Base-by-base conservation (phyloP, 495 filamentous ascomycete species). In the Cenococcum geophilum region DNA sequence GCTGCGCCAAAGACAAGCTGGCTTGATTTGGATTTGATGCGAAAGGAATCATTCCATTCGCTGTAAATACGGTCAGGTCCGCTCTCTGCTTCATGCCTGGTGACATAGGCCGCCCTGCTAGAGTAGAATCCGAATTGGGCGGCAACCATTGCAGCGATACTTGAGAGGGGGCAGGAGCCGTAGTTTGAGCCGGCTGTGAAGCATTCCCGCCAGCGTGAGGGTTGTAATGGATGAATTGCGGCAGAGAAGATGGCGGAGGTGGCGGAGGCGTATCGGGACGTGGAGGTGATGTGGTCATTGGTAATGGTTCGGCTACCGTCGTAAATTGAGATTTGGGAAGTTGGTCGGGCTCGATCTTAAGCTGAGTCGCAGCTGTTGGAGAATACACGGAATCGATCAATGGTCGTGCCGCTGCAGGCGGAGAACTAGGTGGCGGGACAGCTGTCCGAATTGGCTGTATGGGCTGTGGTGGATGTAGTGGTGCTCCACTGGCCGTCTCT, bases 261-360 rank as follows among this genome's bases (percentile, higher is more conserved):
- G 64, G 67, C 10, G 67, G 64, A 0, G 63, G 63, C 5, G 64
- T 70, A 36, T 70, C 67, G 4, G 64, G 61, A 27, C 63, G 60
- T 1, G 61, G 60, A 10, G 67, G 67, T 20, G 61, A 59, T 0
- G 58, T 60, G 5, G 61, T 58, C 55, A 57, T 10, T 10, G 60
- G 53, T 16, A 66, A 16, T 6, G 47, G 57, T n/a, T 64, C 60
- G 4, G 42, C 49, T 1, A 22, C 25, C 9, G 60, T 58, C 16
- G 49, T 59, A 45, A 70, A 64, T 2, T 55, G 47, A 9, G 64
- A 45, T 43, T 62, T 67, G 18, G 67, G 64, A 8, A 69, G 58
- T 43, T 69, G 63, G 1, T 63, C 62, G 5, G 65, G 61, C 5
- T 32, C 53, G 42, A 68, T 61, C 21, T 40, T 36, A 48, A 68